Percentiles rank a stretch among this genome's conserved stretches.
phyloP scores from a whole-genome alignment of 2,329 filamentous ascomycete species.

The Hypoxylon sp. region DNA sequence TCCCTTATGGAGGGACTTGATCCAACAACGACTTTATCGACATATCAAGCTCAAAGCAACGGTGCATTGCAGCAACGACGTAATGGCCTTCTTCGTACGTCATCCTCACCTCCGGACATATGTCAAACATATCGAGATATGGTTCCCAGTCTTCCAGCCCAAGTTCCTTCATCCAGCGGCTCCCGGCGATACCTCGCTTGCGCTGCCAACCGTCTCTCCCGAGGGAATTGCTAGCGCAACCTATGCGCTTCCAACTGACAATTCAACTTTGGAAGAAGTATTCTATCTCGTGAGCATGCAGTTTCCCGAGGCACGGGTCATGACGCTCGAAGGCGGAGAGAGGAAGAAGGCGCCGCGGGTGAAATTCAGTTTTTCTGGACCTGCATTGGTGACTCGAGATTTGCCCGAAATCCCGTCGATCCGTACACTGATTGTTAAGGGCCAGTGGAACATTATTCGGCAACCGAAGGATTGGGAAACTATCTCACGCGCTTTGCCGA shows the following conservation, averaged over 20 bases:
- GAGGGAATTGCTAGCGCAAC: conserved; percentile 70
- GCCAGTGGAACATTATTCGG: conserved; percentile 83
- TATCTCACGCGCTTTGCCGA: conserved; percentile 74
- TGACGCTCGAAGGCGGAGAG: conserved; percentile 83
- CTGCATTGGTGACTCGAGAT: conserved; percentile 48
- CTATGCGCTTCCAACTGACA: conserved; percentile 73
- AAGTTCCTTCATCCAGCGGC: conserved; percentile 61
- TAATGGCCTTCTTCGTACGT: conserved; percentile 71
- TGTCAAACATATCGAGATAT: conserved; percentile 81
- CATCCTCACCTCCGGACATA: conserved; percentile 73
- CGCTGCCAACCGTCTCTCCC: conserved; percentile 67
- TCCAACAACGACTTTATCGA: conserved; percentile 80
- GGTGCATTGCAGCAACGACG: conserved; percentile 71
- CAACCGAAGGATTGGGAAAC: conserved; percentile 73
- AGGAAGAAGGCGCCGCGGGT: conserved; percentile 81
- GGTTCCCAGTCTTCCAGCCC: conserved; percentile 81
- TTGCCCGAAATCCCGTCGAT: conserved; percentile 69
- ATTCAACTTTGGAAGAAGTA: conserved; percentile 78
- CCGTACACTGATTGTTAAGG: conserved; percentile 78
- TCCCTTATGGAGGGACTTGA: conserved; percentile 74
- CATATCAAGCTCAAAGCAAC: conserved; percentile 84
- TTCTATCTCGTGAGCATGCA: conserved; percentile 73
- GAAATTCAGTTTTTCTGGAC: conserved; percentile 62
- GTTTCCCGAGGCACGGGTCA: conserved; percentile 73
- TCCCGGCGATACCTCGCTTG: conserved; percentile 60